Percentiles rank a stretch among this genome's conserved stretches.
phyloP scores from a whole-genome alignment of 139 green algal species.

The Chlamydomonas sp. region DNA sequence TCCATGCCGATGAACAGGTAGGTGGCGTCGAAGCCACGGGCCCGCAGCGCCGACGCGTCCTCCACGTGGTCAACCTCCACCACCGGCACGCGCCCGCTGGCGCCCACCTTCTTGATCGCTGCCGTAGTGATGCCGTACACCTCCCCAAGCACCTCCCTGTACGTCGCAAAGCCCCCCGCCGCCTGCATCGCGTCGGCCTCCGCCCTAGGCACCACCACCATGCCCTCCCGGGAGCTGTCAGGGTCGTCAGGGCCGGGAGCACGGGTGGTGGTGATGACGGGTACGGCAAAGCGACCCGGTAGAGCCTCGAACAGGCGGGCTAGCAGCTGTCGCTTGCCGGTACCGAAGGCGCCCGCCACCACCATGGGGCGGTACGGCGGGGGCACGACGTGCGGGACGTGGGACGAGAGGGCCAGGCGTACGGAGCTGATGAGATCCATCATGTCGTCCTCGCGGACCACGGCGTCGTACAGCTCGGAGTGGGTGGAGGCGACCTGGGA shows the following conservation, averaged over 20 bases:
- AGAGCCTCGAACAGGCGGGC: conserved; percentile 59
- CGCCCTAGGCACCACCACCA: conserved; percentile 48
- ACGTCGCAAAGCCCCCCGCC: conserved; percentile 37
- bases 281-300: conserved; percentile 53
- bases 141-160: conserved; percentile 57
- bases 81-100: conserved; percentile 58
- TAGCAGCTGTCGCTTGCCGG: conserved; percentile 67
- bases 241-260: background rate
- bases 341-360: conserved; percentile 73
- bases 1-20: conserved; percentile 59
- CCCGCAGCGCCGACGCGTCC: conserved; percentile 53
- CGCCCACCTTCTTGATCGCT: conserved; percentile 57
- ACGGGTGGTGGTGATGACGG: conserved; percentile 55
- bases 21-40: conserved; percentile 55
- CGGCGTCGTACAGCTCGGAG: conserved; percentile 40
- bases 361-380: conserved; percentile 65
- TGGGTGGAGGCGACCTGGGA: background rate
- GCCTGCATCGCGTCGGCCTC: conserved; percentile 43
- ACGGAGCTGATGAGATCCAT: conserved; percentile 39
- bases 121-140: conserved; percentile 63
- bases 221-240: conserved; percentile 36
- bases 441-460: conserved; percentile 33
- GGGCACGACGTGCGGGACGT: conserved; percentile 55
- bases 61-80: conserved; percentile 72
- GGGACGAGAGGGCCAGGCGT: conserved; percentile 47